Evolutionary conservation across 2,329 filamentous ascomycete species (phyloP), one percentile per base, ranked within the genome.

Genomic region (Xylaria sp.): DNA sequence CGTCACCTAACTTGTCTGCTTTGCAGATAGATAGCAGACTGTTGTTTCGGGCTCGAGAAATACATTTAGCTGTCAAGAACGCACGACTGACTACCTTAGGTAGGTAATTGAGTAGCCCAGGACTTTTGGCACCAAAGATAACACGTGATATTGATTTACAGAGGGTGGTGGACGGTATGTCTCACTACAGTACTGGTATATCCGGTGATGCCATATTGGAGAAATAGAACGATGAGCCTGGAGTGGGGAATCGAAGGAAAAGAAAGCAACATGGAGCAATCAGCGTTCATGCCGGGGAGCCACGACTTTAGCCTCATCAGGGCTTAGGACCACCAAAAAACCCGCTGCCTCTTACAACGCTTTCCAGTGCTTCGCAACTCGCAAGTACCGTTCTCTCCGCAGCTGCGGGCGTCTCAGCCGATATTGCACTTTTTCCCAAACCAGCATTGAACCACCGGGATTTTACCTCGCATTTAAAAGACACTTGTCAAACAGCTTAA

Each of bases 261-360:
- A 53, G 35, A 61, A 49, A 19, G 31, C 37, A 38, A 3, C 53
- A 60, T 27, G 43, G 60, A 54, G 65, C 64, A 64, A 60, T 62
- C 62, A 58, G 64, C 55, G 40, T 64, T 64, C 37, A 40, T 67
- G 63, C 68, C 64, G 65, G 59, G 62, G 55, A 35, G 41, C 46
- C 46, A 27, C 37, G 67, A 70, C 59, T 70, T 70, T 71, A 71
- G 70, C 70, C 68, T 69, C 65, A 67, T 70, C 67, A 66, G 54
- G 58, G 41, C 54, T 43, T 54, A 37, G 53, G 13, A 54, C 6
- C 41, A 13, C 40, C 33, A 5, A 53, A 59, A 58, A 59, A 59
- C 55, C 55, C 54, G 46, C 48, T 31, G 25, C 19, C 23, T 56
- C 33, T 47, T 4, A n/a, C 41, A 51, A 52, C 33, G 17, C 40